Percentiles rank a stretch among this genome's conserved stretches.
Conservation (phyloP, 495 filamentous ascomycete species). For the Rusavskia elegans region DNA sequence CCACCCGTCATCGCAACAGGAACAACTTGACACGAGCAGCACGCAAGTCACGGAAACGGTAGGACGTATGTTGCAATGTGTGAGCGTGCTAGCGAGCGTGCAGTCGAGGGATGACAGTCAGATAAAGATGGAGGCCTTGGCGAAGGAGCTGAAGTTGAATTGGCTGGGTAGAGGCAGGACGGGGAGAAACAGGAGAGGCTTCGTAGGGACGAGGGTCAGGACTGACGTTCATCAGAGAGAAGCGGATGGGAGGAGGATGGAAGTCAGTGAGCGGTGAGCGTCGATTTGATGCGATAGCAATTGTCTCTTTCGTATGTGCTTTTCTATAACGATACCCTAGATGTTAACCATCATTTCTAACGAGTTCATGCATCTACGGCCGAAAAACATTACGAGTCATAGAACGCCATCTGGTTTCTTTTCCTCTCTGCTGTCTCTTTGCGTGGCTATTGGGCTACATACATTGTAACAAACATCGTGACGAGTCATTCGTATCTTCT, state of each 20-base stretch:
- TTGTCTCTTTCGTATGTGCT: too few species aligned
- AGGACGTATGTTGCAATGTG: constrained; percentile 90
- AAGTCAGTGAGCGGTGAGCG: too few species aligned
- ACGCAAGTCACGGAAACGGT: constrained; percentile 87
- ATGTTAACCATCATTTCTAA: too few species aligned
- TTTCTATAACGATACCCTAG: too few species aligned
- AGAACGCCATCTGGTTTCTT: too few species aligned
- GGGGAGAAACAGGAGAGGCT: constrained; percentile 74
- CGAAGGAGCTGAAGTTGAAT: constrained; percentile 79
- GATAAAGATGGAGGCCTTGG: constrained; percentile 65
- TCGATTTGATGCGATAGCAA: too few species aligned
- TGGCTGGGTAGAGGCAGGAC: constrained; percentile 87
- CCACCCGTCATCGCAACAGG: constrained; percentile 14
- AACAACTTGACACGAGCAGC: constrained; percentile 32
- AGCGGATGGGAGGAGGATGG: not conserved
- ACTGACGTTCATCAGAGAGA: constrained; percentile 11
- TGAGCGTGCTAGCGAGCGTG: constrained; percentile 72
- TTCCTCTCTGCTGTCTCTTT: too few species aligned
- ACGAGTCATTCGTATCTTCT: too few species aligned
- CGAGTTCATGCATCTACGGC: too few species aligned
- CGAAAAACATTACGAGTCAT: too few species aligned
- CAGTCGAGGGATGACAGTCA: constrained; percentile 58
- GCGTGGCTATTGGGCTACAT: too few species aligned
- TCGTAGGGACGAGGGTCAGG: constrained; percentile 54
- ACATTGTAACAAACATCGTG: too few species aligned